Base-by-base conservation (phyloP, 495 filamentous ascomycete species). In the Xylaria longipes region DNA sequence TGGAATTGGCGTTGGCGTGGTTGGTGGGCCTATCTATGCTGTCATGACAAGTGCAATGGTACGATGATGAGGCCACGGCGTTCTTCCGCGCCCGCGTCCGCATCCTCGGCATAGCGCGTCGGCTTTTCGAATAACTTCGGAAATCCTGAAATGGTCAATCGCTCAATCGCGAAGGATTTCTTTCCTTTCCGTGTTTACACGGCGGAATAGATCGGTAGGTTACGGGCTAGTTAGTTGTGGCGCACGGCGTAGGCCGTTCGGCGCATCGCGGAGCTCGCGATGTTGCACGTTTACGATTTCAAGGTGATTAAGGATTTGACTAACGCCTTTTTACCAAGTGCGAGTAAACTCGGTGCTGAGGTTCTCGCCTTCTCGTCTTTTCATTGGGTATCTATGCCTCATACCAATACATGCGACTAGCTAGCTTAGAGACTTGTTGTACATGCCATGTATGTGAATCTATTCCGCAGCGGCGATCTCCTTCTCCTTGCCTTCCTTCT, bases 401-500 rank as follows among this genome's bases (percentile, higher is more conserved):
- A 39, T 56, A 67, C 46, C 9, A 52, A 67, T 58, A 57, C 66
- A 58, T 58, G 20, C 25, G n/a, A 37, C 65, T 45, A 31, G 8
- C 48, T 68, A 66, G 5, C 50, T 25, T 29, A 31, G 29, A 12
- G 1, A 22, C 9, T 31, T 54, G n/a, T 68, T 61, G 27, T 60
- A 69, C 66, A 69, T 22, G 31, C 61, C 17, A 7, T n/a, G 17
- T 12, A 14, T 11, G 50, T 33, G 22, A 64, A 60, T 12, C 45
- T 56, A 71, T 60, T 69, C 76, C 20, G n/a, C 72, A 61, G 57
- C 71, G 33, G 73, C 75, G 15, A 31, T 61, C 46, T 73, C 73
- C 33, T 70, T 75, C 37, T 78, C 75, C 35, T 77, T 76, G 5
- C n/a, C 74, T 29, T 63, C 69, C 65, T 73, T 80, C 75, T 83